Conservation (phyloP, 495 filamentous ascomycete genomes). For the Penicillium egyptiacum region DNA sequence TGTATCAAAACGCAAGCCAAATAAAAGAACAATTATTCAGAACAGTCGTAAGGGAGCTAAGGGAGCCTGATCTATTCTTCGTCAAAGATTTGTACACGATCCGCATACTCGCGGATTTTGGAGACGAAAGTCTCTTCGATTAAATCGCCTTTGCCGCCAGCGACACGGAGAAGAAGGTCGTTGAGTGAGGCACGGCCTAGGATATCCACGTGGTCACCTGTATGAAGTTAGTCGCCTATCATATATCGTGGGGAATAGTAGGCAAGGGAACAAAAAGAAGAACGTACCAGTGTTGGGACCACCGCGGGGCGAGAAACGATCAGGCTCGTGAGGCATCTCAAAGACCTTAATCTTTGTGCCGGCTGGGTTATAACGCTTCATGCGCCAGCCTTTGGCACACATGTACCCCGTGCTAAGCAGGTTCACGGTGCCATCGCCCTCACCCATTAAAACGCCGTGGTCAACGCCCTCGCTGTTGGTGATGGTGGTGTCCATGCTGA, state of each 20-base stretch:
- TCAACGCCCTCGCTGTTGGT: constrained; percentile 66
- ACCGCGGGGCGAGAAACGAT: constrained; percentile 84
- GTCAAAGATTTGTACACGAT: constrained; percentile 73
- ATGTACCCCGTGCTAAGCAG: constrained; percentile 89
- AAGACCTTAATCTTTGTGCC: constrained; percentile 75
- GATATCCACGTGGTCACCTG: constrained; percentile 94
- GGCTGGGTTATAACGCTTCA: constrained; percentile 91
- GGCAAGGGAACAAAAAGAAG: background rate
- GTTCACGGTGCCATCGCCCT: constrained; percentile 94
- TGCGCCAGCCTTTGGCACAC: constrained; percentile 89
- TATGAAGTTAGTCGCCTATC: constrained; percentile 4
- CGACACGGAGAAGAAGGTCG: constrained; percentile 84
- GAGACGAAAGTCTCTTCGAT: constrained; percentile 78
- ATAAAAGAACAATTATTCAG: background rate
- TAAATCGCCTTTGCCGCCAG: constrained; percentile 78
- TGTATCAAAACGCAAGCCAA: constrained; percentile 1
- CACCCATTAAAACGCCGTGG: constrained; percentile 87
- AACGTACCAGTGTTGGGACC: constrained; percentile 82
- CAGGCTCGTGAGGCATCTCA: constrained; percentile 96
- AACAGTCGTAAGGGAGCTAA: background rate
- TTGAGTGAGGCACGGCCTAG: constrained; percentile 85
- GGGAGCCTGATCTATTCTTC: constrained; percentile 48
- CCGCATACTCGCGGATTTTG: constrained; percentile 76
- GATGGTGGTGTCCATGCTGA: constrained; percentile 87
- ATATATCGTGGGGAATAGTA: background rate